Conservation (phyloP, 345 rosid species). For the Leavenworthia alabamica region DNA sequence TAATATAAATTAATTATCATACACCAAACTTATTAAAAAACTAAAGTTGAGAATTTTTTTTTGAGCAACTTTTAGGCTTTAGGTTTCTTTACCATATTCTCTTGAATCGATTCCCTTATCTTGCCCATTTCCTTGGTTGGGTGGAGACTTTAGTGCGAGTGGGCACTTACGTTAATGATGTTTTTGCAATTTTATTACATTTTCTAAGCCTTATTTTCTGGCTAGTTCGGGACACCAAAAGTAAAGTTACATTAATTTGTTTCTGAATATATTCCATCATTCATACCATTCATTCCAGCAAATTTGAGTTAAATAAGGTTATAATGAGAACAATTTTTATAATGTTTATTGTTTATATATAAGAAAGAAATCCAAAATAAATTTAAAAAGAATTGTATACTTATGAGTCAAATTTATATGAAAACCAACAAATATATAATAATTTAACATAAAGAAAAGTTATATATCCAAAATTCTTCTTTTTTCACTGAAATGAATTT, state of each 20-base stretch:
- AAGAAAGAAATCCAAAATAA: background rate
- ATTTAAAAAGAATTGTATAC: background rate
- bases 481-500: too few species aligned
- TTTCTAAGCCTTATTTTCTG: constrained; percentile 17
- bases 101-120: constrained; percentile 26
- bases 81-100: constrained; percentile 25
- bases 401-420: background rate
- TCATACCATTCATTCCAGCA: too few species aligned
- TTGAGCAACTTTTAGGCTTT: constrained; percentile 24
- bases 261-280: background rate
- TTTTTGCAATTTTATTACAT: background rate
- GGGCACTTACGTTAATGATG: constrained; percentile 19
- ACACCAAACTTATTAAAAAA: background rate
- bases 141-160: constrained; percentile 19
- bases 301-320: background rate
- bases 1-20: background rate
- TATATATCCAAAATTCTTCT: background rate
- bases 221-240: constrained; percentile 5
- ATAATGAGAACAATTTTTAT: background rate
- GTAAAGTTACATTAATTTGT: constrained; percentile 3
- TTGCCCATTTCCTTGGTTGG: constrained; percentile 9
- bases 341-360: background rate
- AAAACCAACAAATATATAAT: constrained; percentile 3
- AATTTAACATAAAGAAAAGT: background rate
- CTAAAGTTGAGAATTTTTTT: background rate